These are phyloP conservation scores for Lecanosticta acicola DNA, from an alignment of 2,329 filamentous ascomycete species.

Conservation along the genomic window DNA sequence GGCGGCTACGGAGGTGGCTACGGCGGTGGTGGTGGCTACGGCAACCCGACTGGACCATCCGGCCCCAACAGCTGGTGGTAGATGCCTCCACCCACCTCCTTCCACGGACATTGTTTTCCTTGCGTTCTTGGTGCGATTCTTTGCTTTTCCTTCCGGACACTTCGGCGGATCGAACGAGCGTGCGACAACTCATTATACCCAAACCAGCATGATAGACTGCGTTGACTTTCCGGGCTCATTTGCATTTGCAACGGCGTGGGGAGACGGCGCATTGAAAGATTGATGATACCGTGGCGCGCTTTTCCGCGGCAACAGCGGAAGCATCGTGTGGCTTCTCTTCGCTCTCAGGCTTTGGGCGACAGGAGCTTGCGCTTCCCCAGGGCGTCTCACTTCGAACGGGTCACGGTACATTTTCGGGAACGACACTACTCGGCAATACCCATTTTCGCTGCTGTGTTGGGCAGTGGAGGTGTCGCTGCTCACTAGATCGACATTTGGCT, in stretches of 20 bases:
- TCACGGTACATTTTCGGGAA: conserved; percentile 21
- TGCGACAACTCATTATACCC: conserved; percentile 22
- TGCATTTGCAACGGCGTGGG: conserved; percentile 24
- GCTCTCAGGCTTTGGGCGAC: conserved; percentile 23
- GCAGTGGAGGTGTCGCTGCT: conserved; percentile 16
- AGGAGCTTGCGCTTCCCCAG: conserved; percentile 12
- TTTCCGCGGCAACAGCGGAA: conserved; percentile 8
- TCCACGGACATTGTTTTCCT: conserved; percentile 8
- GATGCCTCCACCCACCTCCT: conserved; percentile 8
- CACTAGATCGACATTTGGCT: conserved; percentile 18
- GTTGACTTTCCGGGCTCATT: conserved; percentile 23
- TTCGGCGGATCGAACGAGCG: conserved; percentile 21
- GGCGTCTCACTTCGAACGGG: conserved; percentile 13
- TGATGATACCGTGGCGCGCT: conserved; percentile 19
- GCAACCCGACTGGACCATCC: conserved; percentile 21
- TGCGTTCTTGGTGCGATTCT: conserved; percentile 15
- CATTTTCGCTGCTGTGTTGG: conserved; percentile 15
- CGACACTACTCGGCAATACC: conserved; percentile 9
- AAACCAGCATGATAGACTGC: conserved; percentile 25
- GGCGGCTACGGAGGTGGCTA: conserved; percentile 6
- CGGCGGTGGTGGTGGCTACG: conserved; percentile 15
- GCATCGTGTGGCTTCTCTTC: conserved; percentile 6
- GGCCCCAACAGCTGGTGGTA: conserved; percentile 26
- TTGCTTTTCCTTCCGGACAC: conserved; percentile 10
- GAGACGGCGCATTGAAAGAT: conserved; percentile 19